Conservation (phyloP, 257 asterid species). For the Nicotiana attenuata region DNA sequence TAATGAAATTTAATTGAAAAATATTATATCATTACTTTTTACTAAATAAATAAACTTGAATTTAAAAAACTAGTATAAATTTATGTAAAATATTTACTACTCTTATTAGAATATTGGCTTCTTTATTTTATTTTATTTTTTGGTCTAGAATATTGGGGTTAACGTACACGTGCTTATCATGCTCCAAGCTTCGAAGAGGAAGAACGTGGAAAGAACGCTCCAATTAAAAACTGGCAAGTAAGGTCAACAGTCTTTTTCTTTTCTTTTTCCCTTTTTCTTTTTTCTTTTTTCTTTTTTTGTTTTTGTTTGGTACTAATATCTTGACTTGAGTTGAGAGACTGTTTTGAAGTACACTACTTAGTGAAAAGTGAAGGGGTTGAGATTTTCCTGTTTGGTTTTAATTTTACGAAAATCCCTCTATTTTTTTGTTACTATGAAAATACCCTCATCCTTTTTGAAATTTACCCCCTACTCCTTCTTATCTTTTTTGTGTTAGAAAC, state of each 20-base stretch:
- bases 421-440: too few relatives aligned
- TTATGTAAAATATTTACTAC: too few relatives aligned
- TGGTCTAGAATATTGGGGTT: not conserved
- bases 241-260: not conserved
- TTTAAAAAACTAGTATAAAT: too few relatives aligned
- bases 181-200: not conserved
- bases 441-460: not conserved
- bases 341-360: not conserved
- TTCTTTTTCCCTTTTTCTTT: too few relatives aligned
- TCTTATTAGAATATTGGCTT: too few relatives aligned
- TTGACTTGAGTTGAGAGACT: not conserved
- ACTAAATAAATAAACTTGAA: too few relatives aligned
- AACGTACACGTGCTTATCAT: not conserved
- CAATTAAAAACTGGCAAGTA: not conserved
- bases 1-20: too few relatives aligned
- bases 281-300: too few relatives aligned
- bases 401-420: not conserved
- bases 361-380: not conserved
- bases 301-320: not conserved
- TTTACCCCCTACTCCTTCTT: not conserved
- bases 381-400: not conserved
- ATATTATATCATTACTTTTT: too few relatives aligned
- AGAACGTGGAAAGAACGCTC: not conserved
- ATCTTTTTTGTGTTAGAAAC: not conserved
- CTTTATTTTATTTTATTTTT: too few relatives aligned